These are phyloP conservation scores for Populus ilicifolia DNA, from an alignment of 345 rosid genomes.

Conservation along the genomic window DNA sequence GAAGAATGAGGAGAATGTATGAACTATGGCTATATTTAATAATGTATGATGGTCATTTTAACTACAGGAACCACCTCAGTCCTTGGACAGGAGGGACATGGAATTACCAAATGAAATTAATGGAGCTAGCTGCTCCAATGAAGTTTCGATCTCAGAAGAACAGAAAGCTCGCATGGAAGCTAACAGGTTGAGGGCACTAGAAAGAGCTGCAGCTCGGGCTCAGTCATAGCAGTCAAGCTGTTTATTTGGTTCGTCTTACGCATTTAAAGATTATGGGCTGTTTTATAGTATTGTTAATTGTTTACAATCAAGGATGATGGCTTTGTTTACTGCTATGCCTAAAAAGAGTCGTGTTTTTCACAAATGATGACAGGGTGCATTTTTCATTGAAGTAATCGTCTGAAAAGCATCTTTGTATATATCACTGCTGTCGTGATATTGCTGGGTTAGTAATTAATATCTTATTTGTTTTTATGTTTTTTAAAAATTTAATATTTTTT, in stretches of 20 bases:
- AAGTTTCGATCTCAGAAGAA: conserved; percentile 50
- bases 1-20: not conserved
- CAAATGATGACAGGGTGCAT: not conserved
- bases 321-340: not conserved
- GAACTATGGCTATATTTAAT: not conserved
- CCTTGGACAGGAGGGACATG: not conserved
- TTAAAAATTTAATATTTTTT: no score
- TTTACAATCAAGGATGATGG: not conserved
- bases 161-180: conserved; percentile 78
- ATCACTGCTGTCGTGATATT: no score
- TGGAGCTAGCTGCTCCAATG: conserved; percentile 20
- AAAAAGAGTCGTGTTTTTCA: not conserved
- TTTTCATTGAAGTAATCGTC: no score
- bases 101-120: conserved; percentile 17
- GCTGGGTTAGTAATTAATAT: no score
- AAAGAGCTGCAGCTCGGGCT: conserved; percentile 59
- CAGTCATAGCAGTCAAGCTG: conserved; percentile 4
- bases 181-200: conserved; percentile 67
- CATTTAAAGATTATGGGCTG: not conserved
- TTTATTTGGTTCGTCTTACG: not conserved
- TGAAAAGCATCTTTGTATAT: no score
- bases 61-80: conserved; percentile 29
- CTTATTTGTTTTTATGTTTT: no score
- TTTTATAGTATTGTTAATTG: not conserved
- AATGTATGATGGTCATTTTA: not conserved